These are phyloP conservation scores for Hymenoscyphus albidus DNA, from an alignment of 2,329 filamentous ascomycete species.

Conservation along the genomic window DNA sequence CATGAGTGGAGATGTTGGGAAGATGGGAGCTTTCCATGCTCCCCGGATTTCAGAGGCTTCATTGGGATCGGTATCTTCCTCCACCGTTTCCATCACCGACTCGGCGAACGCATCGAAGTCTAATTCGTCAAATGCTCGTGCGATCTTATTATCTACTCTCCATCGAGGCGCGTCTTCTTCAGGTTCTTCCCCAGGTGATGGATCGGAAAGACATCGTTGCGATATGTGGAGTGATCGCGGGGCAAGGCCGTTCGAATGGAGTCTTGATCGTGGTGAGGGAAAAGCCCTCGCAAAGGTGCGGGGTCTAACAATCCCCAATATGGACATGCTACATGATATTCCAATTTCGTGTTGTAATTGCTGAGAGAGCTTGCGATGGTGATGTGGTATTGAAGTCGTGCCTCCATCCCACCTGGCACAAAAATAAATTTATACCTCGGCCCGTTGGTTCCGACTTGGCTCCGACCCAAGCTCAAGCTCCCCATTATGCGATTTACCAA, in stretches of 20 bases:
- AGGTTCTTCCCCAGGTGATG: neutral
- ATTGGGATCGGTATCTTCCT: neutral
- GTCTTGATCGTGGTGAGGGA: neutral
- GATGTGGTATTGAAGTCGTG: neutral
- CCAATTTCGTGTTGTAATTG: neutral
- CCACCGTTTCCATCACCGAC: neutral
- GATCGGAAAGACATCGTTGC: neutral
- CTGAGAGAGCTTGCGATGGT: neutral
- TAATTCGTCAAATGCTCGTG: neutral
- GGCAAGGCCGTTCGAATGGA: neutral
- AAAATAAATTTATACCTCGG: neutral
- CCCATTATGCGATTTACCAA: constrained; percentile 7
- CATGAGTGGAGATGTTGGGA: constrained; percentile 46
- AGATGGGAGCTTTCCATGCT: neutral
- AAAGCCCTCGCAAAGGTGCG: constrained; percentile 18
- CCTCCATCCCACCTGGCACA: too few relatives aligned
- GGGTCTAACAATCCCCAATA: constrained; percentile 23
- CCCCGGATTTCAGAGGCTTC: neutral
- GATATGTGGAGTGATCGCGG: neutral
- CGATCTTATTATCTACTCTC: neutral
- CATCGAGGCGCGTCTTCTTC: neutral
- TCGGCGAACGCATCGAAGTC: neutral
- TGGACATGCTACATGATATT: constrained; percentile 26
- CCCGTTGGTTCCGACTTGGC: neutral
- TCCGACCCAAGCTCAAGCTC: neutral